Evolutionary conservation across 1,284 basidiomycete genomes (phyloP).

Genomic region (Pisolithus thermaeus): DNA sequence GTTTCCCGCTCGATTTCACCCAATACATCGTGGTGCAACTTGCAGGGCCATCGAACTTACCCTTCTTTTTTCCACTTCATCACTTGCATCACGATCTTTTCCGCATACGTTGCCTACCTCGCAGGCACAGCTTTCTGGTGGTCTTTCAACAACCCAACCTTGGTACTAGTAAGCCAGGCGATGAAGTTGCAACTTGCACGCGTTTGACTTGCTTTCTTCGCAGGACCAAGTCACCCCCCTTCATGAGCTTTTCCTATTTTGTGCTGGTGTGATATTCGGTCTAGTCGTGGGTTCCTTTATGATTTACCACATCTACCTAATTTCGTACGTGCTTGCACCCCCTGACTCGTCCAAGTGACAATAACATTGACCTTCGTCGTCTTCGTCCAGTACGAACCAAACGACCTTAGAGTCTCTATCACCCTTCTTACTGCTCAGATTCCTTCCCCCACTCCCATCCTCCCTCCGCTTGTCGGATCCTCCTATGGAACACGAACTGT

Average conservation of each 20-base stretch:
- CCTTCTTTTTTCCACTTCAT: conserved; percentile 84
- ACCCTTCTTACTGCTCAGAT: conserved; percentile 66
- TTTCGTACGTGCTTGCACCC: conserved; percentile 48
- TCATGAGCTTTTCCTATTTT: conserved; percentile 62
- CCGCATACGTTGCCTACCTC: conserved; percentile 56
- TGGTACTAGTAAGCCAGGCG: conserved; percentile 44
- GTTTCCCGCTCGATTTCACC: background rate
- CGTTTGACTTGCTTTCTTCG: conserved; percentile 1
- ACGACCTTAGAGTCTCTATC: conserved; percentile 81
- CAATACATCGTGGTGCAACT: background rate
- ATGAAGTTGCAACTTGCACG: background rate
- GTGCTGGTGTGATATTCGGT: conserved; percentile 57
- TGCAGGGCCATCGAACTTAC: conserved; percentile 78
- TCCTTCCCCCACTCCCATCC: conserved; percentile 55
- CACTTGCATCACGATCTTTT: conserved; percentile 57
- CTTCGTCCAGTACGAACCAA: conserved; percentile 65
- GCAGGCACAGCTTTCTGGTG: conserved; percentile 55
- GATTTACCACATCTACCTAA: conserved; percentile 74
- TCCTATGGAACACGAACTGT: conserved; percentile 73
- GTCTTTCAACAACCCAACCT: conserved; percentile 59
- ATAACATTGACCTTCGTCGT: background rate
- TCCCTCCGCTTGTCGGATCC: conserved; percentile 54
- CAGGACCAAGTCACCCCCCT: conserved; percentile 65
- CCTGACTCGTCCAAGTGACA: background rate
- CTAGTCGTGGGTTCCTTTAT: conserved; percentile 75